These are phyloP conservation scores for Zygoascus hellenicus DNA, from an alignment of 1,139 yeast species.

Conservation along the genomic window DNA sequence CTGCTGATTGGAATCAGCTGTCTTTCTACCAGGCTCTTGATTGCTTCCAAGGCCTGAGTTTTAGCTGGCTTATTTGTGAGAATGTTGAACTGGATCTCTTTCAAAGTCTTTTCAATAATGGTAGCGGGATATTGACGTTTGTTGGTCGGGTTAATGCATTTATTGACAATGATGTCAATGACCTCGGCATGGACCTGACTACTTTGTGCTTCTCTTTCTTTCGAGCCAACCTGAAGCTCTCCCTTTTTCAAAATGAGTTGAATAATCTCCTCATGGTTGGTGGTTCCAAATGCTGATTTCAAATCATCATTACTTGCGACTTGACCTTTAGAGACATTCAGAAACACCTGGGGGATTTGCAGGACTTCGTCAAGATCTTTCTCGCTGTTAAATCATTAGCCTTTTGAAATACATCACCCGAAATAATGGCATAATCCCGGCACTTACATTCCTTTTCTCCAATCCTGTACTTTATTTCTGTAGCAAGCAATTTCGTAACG, in stretches of 20 bases:
- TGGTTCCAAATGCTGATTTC: constrained; percentile 64
- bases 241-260: constrained; percentile 81
- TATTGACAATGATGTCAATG: constrained; percentile 75
- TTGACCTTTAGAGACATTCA: constrained; percentile 90
- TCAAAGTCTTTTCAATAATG: constrained; percentile 83
- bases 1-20: constrained; percentile 91
- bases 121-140: constrained; percentile 91
- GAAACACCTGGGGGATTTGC: constrained; percentile 91
- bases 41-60: constrained; percentile 87
- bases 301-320: constrained; percentile 89
- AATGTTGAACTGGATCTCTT: constrained; percentile 74
- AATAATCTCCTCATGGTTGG: constrained; percentile 68
- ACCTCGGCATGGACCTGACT: constrained; percentile 79
- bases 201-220: constrained; percentile 75
- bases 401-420: not conserved
- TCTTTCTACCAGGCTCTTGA: constrained; percentile 63
- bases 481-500: constrained; percentile 94
- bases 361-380: constrained; percentile 92
- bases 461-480: constrained; percentile 94
- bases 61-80: constrained; percentile 78
- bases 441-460: constrained; percentile 64
- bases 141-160: constrained; percentile 84
- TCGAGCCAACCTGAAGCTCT: constrained; percentile 89
- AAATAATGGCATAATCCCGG: not conserved
- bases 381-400: constrained; percentile 40